Conservation (phyloP, 2,329 filamentous ascomycete genomes). For the Seiridium unicorne region DNA sequence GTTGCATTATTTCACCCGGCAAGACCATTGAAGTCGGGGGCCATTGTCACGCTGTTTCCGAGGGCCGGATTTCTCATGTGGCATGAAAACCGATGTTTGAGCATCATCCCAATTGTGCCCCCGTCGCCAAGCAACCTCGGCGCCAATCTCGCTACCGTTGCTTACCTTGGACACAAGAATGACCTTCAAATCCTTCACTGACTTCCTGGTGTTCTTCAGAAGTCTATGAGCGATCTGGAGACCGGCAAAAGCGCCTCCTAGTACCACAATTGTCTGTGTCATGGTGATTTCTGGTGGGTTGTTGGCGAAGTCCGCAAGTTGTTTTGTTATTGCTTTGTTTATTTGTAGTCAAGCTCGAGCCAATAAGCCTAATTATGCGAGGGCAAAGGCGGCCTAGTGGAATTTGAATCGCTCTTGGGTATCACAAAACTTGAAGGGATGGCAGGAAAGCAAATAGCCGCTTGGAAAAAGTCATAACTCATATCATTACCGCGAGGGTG, state of each 20-base stretch:
- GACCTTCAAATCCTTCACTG: conserved; percentile 48
- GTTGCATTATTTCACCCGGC: too few species aligned
- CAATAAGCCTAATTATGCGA: neutral
- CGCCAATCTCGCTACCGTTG: neutral
- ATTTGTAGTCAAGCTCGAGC: neutral
- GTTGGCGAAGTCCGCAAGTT: conserved; percentile 14
- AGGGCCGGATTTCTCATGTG: too few species aligned
- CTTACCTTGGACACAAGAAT: conserved; percentile 55
- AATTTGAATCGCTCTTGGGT: too few species aligned
- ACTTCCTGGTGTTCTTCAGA: conserved; percentile 47
- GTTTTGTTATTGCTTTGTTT: neutral
- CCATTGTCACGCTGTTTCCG: too few species aligned
- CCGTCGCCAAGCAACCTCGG: neutral
- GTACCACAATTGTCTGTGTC: conserved; percentile 51
- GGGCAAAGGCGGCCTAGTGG: too few species aligned
- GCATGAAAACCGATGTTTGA: too few species aligned
- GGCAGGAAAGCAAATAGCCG: neutral
- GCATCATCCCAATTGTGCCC: neutral
- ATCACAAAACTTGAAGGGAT: too few species aligned
- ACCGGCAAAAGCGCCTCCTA: conserved; percentile 54
- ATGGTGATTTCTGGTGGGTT: conserved; percentile 26
- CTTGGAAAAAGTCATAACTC: neutral
- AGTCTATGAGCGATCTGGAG: conserved; percentile 53
- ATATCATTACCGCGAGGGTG: neutral
- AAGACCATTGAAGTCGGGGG: too few species aligned